Evolutionary conservation across 306 rosid genomes (phyloP).

Genomic region (Styphnolobium japonicum): DNA sequence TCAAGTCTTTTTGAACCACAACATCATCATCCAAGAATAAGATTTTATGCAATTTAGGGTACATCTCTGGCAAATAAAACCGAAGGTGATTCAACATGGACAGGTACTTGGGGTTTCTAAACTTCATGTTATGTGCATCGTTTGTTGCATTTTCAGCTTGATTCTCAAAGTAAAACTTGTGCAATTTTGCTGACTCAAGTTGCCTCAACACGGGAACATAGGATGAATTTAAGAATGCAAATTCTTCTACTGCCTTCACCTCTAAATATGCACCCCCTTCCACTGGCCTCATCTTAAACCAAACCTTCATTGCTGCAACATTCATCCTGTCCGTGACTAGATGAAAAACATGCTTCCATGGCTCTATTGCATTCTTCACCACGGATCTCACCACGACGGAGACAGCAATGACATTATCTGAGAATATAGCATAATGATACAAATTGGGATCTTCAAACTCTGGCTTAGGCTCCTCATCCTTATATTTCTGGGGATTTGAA

Average conservation of each 20-base stretch:
- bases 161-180: slow-evolving; percentile 50
- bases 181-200: slow-evolving; percentile 56
- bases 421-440: slow-evolving; percentile 94
- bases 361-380: slow-evolving; percentile 85
- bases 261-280: slow-evolving; percentile 85
- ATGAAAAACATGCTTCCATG: slow-evolving; percentile 96
- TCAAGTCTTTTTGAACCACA: slow-evolving; percentile 92
- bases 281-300: slow-evolving; percentile 96
- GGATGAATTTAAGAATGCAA: slow-evolving; percentile 74
- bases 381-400: slow-evolving; percentile 92
- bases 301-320: slow-evolving; percentile 97
- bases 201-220: slow-evolving; percentile 82
- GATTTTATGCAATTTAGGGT: slow-evolving; percentile 80
- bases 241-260: slow-evolving; percentile 86
- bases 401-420: slow-evolving; percentile 89
- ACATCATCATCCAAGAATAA: slow-evolving; percentile 89
- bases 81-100: slow-evolving; percentile 84
- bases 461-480: slow-evolving; percentile 65
- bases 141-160: slow-evolving; percentile 53
- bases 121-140: slow-evolving; percentile 50
- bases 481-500: slow-evolving; percentile 74
- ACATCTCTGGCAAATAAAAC: slow-evolving; percentile 94
- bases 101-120: slow-evolving; percentile 51
- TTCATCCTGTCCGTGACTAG: slow-evolving; percentile 92
- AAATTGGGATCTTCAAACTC: slow-evolving; percentile 92